Evolutionary conservation across 1,284 basidiomycete species (phyloP), one percentile per base, ranked within the genome.

Genomic region (Cutaneotrichosporon dermatis): DNA sequence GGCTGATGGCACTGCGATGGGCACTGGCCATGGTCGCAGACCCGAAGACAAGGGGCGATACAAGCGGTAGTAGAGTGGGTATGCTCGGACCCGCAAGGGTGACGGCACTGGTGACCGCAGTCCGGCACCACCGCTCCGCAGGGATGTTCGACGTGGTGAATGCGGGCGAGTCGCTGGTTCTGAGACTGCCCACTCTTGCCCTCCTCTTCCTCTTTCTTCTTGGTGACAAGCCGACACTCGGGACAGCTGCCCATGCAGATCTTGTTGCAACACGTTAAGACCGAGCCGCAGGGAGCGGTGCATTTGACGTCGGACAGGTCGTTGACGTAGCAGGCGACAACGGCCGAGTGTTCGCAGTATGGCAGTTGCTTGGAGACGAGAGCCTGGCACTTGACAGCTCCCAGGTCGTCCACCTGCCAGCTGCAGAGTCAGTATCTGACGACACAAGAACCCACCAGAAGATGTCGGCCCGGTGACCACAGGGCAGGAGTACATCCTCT

Each of bases 271-370:
- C 87, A 88, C 4, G 63, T n/a, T 78, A 84, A 80, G 51, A 69
- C 62, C 3, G 75, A 77, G 4, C 65, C 73, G 67, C 87, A 88
- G 4, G 67, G 57, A 0, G 71, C 78, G 4, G 44, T 63, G 67
- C 87, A 89, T 0, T 33, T 50, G 52, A 79, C 67, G 0, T 60
- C 60, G 0, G 72, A 66, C n/a, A 83, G 77, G 57, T 51, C 44
- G 2, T 84, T 80, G 13, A 69, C 64, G 2, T 79, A 78, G 68
- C 86, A 88, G 15, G 66, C 55, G 75, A 85, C 79, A 4, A 44
- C 59, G 2, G 76, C 79, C 0, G 57, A 66, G 63, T 88, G 87
- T 66, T 88, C 85, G 72, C 88, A 89, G 4, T 66, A 66, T 0
- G 80, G 78, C 5, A 88, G 80, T 4, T 64, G 55, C 68, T 84